These are phyloP conservation scores for Fraxinus sp. DNA, from an alignment of 305 asterid genomes.

Conservation along the genomic window DNA sequence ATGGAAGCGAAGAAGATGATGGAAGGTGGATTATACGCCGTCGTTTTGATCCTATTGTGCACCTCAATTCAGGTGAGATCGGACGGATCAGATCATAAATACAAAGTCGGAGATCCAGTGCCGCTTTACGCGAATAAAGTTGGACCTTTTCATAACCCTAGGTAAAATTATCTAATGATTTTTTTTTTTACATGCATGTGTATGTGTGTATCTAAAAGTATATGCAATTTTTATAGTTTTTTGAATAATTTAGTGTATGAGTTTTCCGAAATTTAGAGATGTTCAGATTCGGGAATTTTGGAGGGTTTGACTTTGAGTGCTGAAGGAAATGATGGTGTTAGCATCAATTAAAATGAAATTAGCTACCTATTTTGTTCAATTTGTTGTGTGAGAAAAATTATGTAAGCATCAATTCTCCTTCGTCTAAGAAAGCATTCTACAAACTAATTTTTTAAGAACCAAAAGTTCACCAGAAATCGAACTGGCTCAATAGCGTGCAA, in stretches of 20 bases:
- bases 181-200: background rate
- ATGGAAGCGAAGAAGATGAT: slow-evolving; percentile 39
- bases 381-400: background rate
- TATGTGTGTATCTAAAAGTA: background rate
- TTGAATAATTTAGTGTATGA: background rate
- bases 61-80: slow-evolving; percentile 43
- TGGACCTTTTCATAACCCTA: slow-evolving; percentile 78
- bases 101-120: slow-evolving; percentile 54
- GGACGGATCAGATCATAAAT: slow-evolving; percentile 63
- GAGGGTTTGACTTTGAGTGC: background rate
- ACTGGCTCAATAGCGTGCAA: background rate
- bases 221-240: background rate
- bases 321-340: background rate
- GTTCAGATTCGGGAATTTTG: background rate
- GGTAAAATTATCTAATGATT: slow-evolving; percentile 32
- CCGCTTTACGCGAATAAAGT: slow-evolving; percentile 74
- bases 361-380: background rate
- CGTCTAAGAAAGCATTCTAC: background rate
- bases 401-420: background rate
- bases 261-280: background rate
- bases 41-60: slow-evolving; percentile 36
- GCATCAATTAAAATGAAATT: background rate
- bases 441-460: too few species aligned
- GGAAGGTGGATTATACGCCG: slow-evolving; percentile 27
- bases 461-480: background rate